These are phyloP conservation scores for Pyrenophora tritici-repentis DNA, from an alignment of 2,329 filamentous ascomycete genomes.

Conservation along the genomic window DNA sequence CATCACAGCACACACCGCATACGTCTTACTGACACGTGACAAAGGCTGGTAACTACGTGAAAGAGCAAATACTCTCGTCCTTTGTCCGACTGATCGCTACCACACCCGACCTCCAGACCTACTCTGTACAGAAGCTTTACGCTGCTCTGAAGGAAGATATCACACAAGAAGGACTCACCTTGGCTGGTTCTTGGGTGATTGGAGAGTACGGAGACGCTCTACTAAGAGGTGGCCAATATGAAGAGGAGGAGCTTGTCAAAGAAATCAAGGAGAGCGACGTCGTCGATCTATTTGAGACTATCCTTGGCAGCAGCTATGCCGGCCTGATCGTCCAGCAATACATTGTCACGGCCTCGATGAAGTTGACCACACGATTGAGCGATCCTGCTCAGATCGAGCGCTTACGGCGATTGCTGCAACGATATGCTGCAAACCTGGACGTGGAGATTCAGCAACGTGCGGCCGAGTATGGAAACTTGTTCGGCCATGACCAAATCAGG, in stretches of 20 bases:
- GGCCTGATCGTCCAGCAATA: constrained; percentile 93
- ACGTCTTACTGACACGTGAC: constrained; percentile 13
- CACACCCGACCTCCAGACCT: constrained; percentile 91
- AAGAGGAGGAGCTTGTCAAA: constrained; percentile 87
- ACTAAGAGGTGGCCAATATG: constrained; percentile 86
- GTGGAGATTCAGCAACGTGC: constrained; percentile 96
- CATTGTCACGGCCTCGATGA: constrained; percentile 92
- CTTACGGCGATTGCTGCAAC: constrained; percentile 75
- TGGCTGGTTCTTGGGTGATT: constrained; percentile 95
- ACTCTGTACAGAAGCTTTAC: constrained; percentile 95
- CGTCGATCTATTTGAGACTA: constrained; percentile 87
- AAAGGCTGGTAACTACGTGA: constrained; percentile 88
- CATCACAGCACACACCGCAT: neutral
- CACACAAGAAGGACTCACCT: constrained; percentile 91
- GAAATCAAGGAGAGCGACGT: constrained; percentile 87
- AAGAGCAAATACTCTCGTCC: constrained; percentile 95
- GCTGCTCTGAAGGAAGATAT: constrained; percentile 91
- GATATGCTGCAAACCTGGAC: constrained; percentile 83
- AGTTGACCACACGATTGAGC: constrained; percentile 84
- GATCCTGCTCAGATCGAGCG: constrained; percentile 86
- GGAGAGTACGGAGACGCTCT: constrained; percentile 94
- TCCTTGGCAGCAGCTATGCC: constrained; percentile 92
- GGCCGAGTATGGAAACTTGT: constrained; percentile 95
- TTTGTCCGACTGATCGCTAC: constrained; percentile 96
- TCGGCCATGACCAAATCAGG: constrained; percentile 83